Evolutionary conservation across 192 early-diverging fungal species (phyloP).

Genomic region (Mortierella hygrophila): DNA sequence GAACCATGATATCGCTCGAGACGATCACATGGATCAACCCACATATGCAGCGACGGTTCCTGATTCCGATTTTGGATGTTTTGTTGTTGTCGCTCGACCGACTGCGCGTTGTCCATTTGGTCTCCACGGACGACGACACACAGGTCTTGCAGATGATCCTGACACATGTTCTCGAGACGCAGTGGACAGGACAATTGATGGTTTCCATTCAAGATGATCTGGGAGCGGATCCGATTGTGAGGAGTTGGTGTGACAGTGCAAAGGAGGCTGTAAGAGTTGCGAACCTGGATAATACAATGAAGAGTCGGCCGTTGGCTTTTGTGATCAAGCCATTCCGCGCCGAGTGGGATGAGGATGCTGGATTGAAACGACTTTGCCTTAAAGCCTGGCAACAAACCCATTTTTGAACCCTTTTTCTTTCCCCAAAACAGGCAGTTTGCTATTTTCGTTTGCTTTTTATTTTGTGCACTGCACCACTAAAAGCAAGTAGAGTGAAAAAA

Average conservation of each 20-base stretch:
- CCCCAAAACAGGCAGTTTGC: neutral
- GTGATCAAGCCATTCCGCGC: slow-evolving; percentile 3
- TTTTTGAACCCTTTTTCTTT: neutral
- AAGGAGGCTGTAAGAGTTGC: neutral
- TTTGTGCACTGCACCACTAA: neutral
- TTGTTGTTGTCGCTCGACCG: slow-evolving; percentile 9
- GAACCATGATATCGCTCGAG: slow-evolving; percentile 16
- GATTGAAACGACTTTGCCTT: slow-evolving; percentile 27
- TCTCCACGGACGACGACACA: slow-evolving; percentile 18
- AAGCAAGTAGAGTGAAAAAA: neutral
- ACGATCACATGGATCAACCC: slow-evolving; percentile 30
- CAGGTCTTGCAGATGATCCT: slow-evolving; percentile 17
- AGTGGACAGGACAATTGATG: slow-evolving; percentile 14
- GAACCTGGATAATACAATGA: neutral
- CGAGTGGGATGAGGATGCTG: slow-evolving; percentile 38
- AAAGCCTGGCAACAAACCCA: slow-evolving; percentile 23
- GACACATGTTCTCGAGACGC: slow-evolving; percentile 19
- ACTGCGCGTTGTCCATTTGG: slow-evolving; percentile 7
- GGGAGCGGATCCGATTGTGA: slow-evolving; percentile 10
- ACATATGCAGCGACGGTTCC: slow-evolving; percentile 25
- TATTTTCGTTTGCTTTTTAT: neutral
- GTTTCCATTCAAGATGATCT: slow-evolving; percentile 33
- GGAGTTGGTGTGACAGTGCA: slow-evolving; percentile 20
- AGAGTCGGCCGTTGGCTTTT: neutral
- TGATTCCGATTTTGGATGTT: slow-evolving; percentile 29